Base-by-base conservation (phyloP, 257 asterid genomes). In the Echium plantagineum region DNA sequence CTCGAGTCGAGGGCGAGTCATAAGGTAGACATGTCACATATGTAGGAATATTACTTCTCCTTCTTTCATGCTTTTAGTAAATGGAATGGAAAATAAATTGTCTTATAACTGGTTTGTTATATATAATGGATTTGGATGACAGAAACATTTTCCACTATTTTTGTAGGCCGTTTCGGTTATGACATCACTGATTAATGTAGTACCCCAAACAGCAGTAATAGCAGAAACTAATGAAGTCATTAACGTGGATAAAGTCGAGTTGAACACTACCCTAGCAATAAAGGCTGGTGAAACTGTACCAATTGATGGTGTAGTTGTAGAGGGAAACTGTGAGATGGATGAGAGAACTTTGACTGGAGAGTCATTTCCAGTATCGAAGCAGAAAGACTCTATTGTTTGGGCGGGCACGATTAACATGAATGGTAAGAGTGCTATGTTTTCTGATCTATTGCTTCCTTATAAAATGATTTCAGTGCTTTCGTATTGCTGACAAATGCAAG, bases 391-490 rank as follows among this genome's bases (percentile, higher is more conserved):
- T 7, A 54, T 24, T 21, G 96, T 87, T 31, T 90, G 89, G 87
- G 98, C 95, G 52, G 88, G 94, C 71, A 90, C 95, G 6, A 75
- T 89, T 64, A 90, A 87, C 67, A 77, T 90, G 9, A 87, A 85
- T 68, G 96, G 97, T 87, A 71, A 7, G 9, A 48, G 7, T 57
- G 21, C 49, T 21, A n/a, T 66, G 51, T 9, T 68, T 55, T 52
- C 7, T 9, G 26, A 12, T 63, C 24, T 30, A 38, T 26, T 63
- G 38, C 38, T 55, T 38, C 24, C 48, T 22, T 21, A 8, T 42
- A 3, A 0, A 10, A 10, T 12, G 17, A 35, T 35, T 35, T 35
- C 6, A 35, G 12, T 42, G 8, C 1, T 35, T 42, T 42, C 49
- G 12, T 13, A 5, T 52, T 53, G 57, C 24, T 53, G 28, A 53